Base-by-base conservation (phyloP, 2,329 filamentous ascomycete species). In the Colletotrichum orchidophilum region DNA sequence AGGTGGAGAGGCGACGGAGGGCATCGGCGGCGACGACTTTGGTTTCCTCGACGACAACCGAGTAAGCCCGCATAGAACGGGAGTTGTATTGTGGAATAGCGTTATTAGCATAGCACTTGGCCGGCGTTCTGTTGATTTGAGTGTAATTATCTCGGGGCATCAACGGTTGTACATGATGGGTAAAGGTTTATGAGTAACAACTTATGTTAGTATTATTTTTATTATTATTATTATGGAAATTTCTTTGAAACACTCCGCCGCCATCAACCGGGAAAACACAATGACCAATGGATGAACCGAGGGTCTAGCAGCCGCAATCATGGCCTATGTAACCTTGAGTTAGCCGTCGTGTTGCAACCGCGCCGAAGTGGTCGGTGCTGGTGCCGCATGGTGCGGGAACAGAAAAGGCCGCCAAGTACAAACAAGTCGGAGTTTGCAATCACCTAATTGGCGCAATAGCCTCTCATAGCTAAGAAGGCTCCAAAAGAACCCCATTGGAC, bases 1-100 rank as follows among this genome's bases (percentile, higher is more conserved):
- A 70, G 39, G 58, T 65, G 24, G 60, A 72, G 42, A 70, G 66
- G 13, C 42, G 68, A 5, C 52, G 65, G 46, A 72, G 66, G 31
- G 66, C 31, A 50, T 72, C 70, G 15, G 70, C 59, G 27, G 24
- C 66, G 13, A 70, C 73, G 9, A 72, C 66, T 24, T 52, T 72
- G 46, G 59, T 70, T 11, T 72, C 66, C 24, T 70, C 70, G 13
- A 61, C 9, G 18, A 24, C 59, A 54, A 54, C 61, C 29, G 66
- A 63, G 12, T 72, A 33, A 71, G 29, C 39, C 15, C 11, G 39
- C 21, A 18, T 46, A 46, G 4, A 21, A 18, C 9, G 18, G 18
- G 39, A 3, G 39, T 18, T 46, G 39, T 46, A 46, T 21, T 8
- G n/a, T 29, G 21, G 8, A 5, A 24, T 11, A 11, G 5, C 24